A percentile compares a stretch with the other conserved stretches of the same genome.
Conservation (phyloP, 2,329 filamentous ascomycete species). For the Fusarium sp. region DNA sequence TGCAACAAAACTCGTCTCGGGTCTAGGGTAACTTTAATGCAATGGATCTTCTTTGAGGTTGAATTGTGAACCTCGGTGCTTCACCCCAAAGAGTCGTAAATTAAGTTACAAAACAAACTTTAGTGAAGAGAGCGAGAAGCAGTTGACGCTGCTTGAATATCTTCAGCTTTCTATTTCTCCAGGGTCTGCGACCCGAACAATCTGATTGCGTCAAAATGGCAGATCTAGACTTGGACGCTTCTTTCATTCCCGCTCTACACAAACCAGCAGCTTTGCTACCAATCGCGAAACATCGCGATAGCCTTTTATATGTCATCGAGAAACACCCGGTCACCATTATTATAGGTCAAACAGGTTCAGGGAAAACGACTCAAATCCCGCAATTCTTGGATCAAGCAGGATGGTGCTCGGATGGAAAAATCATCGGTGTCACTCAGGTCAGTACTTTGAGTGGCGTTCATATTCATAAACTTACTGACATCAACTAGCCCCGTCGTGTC, state of each 20-base stretch:
- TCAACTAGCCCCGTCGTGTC: constrained; percentile 81
- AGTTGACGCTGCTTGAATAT: background rate
- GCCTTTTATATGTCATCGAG: constrained; percentile 87
- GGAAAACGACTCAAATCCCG: constrained; percentile 95
- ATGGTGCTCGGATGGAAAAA: constrained; percentile 86
- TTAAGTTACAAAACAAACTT: background rate
- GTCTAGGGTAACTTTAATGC: constrained; percentile 32
- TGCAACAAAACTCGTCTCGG: background rate
- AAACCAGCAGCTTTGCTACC: constrained; percentile 87
- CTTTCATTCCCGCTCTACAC: constrained; percentile 83
- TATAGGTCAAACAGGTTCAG: constrained; percentile 92
- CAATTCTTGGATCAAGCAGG: constrained; percentile 89
- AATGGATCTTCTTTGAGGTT: background rate
- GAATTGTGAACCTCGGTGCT: background rate
- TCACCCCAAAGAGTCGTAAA: background rate
- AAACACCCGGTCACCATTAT: constrained; percentile 86
- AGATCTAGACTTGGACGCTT: constrained; percentile 66
- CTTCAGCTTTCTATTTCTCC: background rate
- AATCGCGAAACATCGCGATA: constrained; percentile 84
- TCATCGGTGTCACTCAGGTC: constrained; percentile 92
- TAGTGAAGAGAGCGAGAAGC: background rate
- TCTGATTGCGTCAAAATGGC: constrained; percentile 55
- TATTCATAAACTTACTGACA: constrained; percentile 25
- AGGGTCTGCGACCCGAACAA: background rate
- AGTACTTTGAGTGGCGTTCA: constrained; percentile 43